Evolutionary conservation across 345 rosid genomes (phyloP).

Genomic region (Brassica incana): DNA sequence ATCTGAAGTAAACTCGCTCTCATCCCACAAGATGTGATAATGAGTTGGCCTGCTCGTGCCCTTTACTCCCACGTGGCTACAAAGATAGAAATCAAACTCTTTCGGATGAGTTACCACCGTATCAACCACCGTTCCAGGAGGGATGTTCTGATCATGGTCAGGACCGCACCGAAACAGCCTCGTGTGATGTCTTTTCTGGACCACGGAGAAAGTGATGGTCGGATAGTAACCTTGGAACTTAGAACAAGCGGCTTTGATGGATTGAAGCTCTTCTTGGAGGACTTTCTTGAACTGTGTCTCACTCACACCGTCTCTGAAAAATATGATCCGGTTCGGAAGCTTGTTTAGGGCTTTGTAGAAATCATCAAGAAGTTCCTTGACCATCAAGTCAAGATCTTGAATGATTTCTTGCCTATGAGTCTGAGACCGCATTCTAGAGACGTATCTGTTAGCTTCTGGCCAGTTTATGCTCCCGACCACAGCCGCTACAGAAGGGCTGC

Average conservation of each 20-base stretch:
- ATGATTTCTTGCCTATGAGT: conserved; percentile 94
- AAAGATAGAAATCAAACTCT: conserved; percentile 91
- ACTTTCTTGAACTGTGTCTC: conserved; percentile 89
- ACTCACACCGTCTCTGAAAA: conserved; percentile 93
- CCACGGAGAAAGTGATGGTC: conserved; percentile 75
- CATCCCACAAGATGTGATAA: conserved; percentile 85
- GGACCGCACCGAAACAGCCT: conserved; percentile 65
- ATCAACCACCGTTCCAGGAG: conserved; percentile 93
- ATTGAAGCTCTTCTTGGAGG: conserved; percentile 72
- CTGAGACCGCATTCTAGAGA: conserved; percentile 91
- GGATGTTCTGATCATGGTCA: conserved; percentile 59
- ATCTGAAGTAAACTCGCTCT: conserved; percentile 84
- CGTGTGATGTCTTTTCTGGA: conserved; percentile 93
- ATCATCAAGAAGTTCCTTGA: conserved; percentile 75
- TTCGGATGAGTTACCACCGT: conserved; percentile 82
- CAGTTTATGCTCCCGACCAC: conserved; percentile 99
- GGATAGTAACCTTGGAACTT: conserved; percentile 64
- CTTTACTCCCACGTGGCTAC: conserved; percentile 92
- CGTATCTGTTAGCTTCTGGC: conserved; percentile 93
- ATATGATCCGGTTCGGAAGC: conserved; percentile 81
- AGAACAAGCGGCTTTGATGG: conserved; percentile 67
- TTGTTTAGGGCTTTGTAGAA: conserved; percentile 58
- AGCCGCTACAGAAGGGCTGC: conserved; percentile 94
- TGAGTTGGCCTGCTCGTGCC: conserved; percentile 96
- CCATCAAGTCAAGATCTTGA: conserved; percentile 82